Evolutionary conservation across 2,329 filamentous ascomycete genomes (phyloP).

Genomic region (Pseudogymnoascus sp.): DNA sequence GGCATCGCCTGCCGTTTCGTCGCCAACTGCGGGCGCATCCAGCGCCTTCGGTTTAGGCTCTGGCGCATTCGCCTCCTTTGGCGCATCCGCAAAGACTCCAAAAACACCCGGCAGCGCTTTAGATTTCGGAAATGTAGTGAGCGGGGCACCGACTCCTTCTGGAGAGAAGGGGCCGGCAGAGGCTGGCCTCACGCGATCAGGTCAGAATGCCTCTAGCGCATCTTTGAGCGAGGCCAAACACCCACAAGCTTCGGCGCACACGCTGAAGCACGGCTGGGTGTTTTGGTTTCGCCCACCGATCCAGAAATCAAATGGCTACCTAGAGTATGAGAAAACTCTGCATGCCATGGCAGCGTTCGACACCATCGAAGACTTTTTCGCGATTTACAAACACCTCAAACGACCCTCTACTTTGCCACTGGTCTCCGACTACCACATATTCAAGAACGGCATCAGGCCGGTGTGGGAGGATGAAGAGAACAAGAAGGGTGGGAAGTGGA

Average conservation of each 20-base stretch:
- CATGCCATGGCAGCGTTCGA: slow-evolving; percentile 75
- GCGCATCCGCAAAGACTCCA: slow-evolving; percentile 70
- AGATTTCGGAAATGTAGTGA: slow-evolving; percentile 58
- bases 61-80: slow-evolving; percentile 94
- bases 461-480: slow-evolving; percentile 99
- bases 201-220: slow-evolving; percentile 34
- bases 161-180: slow-evolving; percentile 44
- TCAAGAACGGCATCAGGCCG: slow-evolving; percentile 90
- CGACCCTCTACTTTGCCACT: slow-evolving; percentile 79
- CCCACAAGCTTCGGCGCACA: slow-evolving; percentile 40
- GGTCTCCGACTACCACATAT: slow-evolving; percentile 96
- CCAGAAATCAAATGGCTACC: slow-evolving; percentile 78
- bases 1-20: slow-evolving; percentile 59
- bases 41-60: slow-evolving; percentile 90
- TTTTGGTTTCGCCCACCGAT: slow-evolving; percentile 97
- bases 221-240: slow-evolving; percentile 41
- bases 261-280: slow-evolving; percentile 81
- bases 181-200: slow-evolving; percentile 10
- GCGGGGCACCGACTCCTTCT: slow-evolving; percentile 44
- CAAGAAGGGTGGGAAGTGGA: slow-evolving; percentile 94
- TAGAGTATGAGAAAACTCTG: slow-evolving; percentile 95
- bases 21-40: slow-evolving; percentile 68
- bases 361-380: slow-evolving; percentile 85
- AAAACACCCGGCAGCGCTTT: slow-evolving; percentile 77
- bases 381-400: slow-evolving; percentile 81